phyloP scores from a whole-genome alignment of 75 land plant species.

The Selaginella tamariscina region DNA sequence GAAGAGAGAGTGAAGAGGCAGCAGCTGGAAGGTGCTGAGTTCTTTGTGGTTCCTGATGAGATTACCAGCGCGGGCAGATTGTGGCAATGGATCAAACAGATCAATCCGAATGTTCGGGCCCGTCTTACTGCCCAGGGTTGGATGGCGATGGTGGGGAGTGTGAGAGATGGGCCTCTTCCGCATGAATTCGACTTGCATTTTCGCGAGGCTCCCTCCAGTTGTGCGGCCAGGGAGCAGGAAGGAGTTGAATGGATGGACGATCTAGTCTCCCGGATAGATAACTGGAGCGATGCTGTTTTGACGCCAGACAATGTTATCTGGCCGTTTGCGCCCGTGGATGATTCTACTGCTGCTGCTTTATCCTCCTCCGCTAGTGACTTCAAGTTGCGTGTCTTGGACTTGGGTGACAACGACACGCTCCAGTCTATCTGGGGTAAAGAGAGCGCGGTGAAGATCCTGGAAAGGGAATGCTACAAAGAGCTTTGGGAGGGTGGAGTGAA shows the following conservation, averaged over 20 bases:
- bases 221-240: no score
- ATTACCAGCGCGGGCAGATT: not conserved
- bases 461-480: constrained; percentile 3
- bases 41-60: constrained; percentile 3
- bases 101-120: constrained; percentile 3
- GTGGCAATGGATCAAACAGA: constrained; percentile 3
- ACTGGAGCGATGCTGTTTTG: constrained; percentile 1
- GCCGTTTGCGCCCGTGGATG: no score
- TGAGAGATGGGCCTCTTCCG: constrained; percentile 4
- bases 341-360: no score
- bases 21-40: constrained; percentile 4
- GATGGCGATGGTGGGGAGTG: constrained; percentile 1
- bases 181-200: constrained; percentile 1
- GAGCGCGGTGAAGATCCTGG: constrained; percentile 4
- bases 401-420: constrained; percentile 4
- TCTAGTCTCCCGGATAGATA: constrained; percentile 3
- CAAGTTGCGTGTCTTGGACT: constrained; percentile 3
- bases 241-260: not conserved
- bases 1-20: constrained; percentile 3
- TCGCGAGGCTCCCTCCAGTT: not conserved
- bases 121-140: constrained; percentile 1
- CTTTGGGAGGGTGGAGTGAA: constrained; percentile 3
- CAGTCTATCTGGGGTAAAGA: constrained; percentile 3
- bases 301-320: no score
- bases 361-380: no score